A percentile compares a stretch with the other conserved stretches of the same genome.
phyloP scores from a whole-genome alignment of 1,284 basidiomycete genomes.

The Pseudozyma sp. region DNA sequence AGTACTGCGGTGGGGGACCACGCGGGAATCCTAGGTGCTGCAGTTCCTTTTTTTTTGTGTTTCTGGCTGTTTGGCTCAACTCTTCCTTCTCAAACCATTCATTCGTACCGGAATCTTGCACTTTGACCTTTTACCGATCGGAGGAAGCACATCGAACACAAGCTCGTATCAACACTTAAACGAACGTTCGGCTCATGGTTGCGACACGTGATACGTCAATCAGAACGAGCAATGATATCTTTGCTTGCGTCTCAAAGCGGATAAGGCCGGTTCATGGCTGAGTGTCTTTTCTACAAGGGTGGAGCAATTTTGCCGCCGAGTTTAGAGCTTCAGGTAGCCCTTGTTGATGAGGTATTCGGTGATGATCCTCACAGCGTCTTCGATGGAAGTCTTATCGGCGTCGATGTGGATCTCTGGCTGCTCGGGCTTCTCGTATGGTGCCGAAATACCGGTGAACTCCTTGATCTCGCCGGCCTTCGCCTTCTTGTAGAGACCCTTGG shows the following conservation, averaged over 20 bases:
- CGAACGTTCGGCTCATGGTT: no score
- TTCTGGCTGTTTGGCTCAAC: neutral
- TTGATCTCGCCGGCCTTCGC: slow-evolving; percentile 95
- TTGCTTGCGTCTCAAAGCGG: no score
- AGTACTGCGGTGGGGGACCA: slow-evolving; percentile 87
- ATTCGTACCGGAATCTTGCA: no score
- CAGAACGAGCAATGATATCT: no score
- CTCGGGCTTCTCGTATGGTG: slow-evolving; percentile 92
- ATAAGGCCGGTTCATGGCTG: no score
- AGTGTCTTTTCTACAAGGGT: no score
- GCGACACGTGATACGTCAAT: no score
- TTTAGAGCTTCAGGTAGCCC: slow-evolving; percentile 63
- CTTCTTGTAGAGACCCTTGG: slow-evolving; percentile 98
- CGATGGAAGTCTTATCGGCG: slow-evolving; percentile 84
- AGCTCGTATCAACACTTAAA: no score
- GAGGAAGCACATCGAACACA: no score
- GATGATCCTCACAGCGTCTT: slow-evolving; percentile 83
- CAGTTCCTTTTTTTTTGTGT: slow-evolving; percentile 72
- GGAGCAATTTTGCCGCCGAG: no score
- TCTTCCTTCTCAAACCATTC: no score
- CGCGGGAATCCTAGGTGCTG: slow-evolving; percentile 83
- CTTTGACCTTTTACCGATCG: no score
- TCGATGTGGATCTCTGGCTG: slow-evolving; percentile 91
- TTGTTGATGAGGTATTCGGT: slow-evolving; percentile 81
- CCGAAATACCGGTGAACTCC: slow-evolving; percentile 97